A percentile compares a stretch with the other conserved stretches of the same genome.
Evolutionary conservation across 257 asterid genomes (phyloP).

Genomic region (Catharanthus roseus): DNA sequence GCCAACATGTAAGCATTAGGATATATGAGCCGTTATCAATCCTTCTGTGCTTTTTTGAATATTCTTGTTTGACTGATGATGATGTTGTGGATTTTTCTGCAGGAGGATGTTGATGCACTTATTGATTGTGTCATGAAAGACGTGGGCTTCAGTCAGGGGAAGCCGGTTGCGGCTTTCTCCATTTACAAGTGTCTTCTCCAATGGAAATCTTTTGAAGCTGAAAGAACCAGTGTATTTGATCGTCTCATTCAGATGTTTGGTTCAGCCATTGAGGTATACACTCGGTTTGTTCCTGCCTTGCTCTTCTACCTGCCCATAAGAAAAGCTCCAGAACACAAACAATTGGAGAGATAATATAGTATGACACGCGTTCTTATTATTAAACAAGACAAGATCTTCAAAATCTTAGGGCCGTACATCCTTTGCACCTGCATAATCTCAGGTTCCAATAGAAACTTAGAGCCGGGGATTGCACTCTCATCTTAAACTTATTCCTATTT

Average conservation of each 20-base stretch:
- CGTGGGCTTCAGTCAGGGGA: slow-evolving; percentile 96
- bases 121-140: slow-evolving; percentile 82
- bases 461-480: not conserved
- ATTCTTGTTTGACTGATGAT: slow-evolving; percentile 16
- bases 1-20: slow-evolving; percentile 60
- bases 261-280: slow-evolving; percentile 85
- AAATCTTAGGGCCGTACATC: not conserved
- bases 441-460: not conserved
- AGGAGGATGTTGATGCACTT: slow-evolving; percentile 99
- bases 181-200: slow-evolving; percentile 94
- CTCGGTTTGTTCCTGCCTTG: slow-evolving; percentile 9
- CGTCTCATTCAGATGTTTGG: slow-evolving; percentile 97
- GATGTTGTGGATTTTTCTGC: slow-evolving; percentile 24
- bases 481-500: not conserved
- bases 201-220: slow-evolving; percentile 99
- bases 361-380: not conserved
- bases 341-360: not conserved
- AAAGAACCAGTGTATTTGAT: slow-evolving; percentile 94
- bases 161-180: slow-evolving; percentile 97
- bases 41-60: slow-evolving; percentile 5
- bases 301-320: not conserved
- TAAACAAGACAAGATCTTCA: not conserved
- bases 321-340: not conserved
- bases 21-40: slow-evolving; percentile 8
- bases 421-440: not conserved